Conservation (phyloP, 2,329 filamentous ascomycete genomes). For the Aspergillus aculeatus region DNA sequence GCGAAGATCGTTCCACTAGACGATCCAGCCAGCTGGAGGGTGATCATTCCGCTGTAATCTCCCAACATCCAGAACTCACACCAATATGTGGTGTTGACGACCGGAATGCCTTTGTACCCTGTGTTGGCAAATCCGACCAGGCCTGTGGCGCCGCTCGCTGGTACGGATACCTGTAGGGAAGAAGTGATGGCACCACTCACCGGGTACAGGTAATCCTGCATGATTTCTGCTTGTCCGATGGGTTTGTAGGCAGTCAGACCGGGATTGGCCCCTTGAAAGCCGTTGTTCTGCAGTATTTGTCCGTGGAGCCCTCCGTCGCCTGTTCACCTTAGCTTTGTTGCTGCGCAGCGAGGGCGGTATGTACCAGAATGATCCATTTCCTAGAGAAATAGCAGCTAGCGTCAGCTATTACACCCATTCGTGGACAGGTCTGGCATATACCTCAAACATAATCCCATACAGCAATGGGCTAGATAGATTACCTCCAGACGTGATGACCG, state of each 20-base stretch:
- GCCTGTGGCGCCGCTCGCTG: slow-evolving; percentile 17
- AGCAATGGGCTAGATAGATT: slow-evolving; percentile 35
- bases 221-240: slow-evolving; percentile 27
- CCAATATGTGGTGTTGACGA: slow-evolving; percentile 27
- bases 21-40: slow-evolving; percentile 27
- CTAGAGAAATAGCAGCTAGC: slow-evolving; percentile 13
- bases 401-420: neutral
- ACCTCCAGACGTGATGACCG: slow-evolving; percentile 25
- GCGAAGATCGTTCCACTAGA: slow-evolving; percentile 25
- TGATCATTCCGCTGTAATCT: slow-evolving; percentile 26
- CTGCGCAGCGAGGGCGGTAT: neutral
- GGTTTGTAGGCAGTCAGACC: slow-evolving; percentile 28
- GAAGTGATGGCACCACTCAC: slow-evolving; percentile 30
- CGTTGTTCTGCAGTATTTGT: slow-evolving; percentile 35
- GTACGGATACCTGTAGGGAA: slow-evolving; percentile 26
- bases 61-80: slow-evolving; percentile 35
- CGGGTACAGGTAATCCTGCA: slow-evolving; percentile 23
- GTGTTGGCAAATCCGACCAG: slow-evolving; percentile 47
- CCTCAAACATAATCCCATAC: slow-evolving; percentile 41
- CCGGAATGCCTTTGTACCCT: slow-evolving; percentile 36
- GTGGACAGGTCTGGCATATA: slow-evolving; percentile 7
- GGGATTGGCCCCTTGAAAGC: slow-evolving; percentile 31
- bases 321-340: slow-evolving; percentile 5
- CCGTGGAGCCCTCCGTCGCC: slow-evolving; percentile 37
- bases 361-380: slow-evolving; percentile 38